Base-by-base conservation (phyloP, 139 green algal genomes). In the Nannochloris sp. region DNA sequence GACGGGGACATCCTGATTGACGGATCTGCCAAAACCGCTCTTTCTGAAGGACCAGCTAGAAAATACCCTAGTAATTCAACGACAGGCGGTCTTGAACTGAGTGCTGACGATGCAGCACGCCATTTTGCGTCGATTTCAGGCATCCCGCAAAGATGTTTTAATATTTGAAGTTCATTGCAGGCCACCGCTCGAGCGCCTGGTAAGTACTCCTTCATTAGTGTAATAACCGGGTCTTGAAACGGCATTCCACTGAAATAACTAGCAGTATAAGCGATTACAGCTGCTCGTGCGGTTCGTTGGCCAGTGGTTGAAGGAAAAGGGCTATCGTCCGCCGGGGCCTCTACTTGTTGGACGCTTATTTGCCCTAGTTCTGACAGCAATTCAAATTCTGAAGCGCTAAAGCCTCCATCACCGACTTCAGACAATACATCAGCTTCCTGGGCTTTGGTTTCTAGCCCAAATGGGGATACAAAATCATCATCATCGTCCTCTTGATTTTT, bases 141-240 rank as follows among this genome's bases (percentile, higher is more conserved):
- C 30, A 74, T 70, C 7, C 68, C 80, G 19, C 59, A 68, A 53
- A 93, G 60, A 54, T 87, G 78, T 6, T 63, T 65, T 59, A 91
- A 45, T 7, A 86, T 64, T 54, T 84, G 72, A 54, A 93, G 68
- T 64, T 93, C 86, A 34, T 92, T 90, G 62, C 65, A 78, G 1
- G 83, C 86, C 6, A 90, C 71, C 3, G 75, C 37, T 33, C 70
- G 68, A 5, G 86, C 74, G 0, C 79, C 71, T 4, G 86, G 84
- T n/a, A 91, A 63, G 75, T 88, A 93, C 67, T 88, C 82, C 73
- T 90, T 89, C 10, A 86, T 46, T 15, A 89, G 55, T 3, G 75
- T 77, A 3, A 68, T 42, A 9, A 83, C 72, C 10, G 83, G 73
- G 9, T 80, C 77, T 62, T 71, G 62, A 64, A 86, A 87, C 12